Conservation (phyloP, 2,329 filamentous ascomycete genomes). For the Aspergillus melleus region DNA sequence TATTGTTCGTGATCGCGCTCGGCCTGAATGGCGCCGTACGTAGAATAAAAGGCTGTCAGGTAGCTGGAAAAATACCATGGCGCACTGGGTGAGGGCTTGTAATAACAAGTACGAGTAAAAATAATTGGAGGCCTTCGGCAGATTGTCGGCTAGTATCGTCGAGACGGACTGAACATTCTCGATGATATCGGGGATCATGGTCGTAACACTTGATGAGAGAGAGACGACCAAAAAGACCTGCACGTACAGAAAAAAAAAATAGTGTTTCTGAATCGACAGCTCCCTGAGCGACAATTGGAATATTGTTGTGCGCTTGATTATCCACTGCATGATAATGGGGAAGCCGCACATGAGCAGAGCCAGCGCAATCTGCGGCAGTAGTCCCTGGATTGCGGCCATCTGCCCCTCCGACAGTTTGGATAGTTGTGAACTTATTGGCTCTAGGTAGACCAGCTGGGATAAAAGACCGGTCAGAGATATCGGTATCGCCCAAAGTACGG, state of each 20-base stretch:
- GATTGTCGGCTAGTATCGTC: slow-evolving; percentile 22
- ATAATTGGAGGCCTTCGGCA: slow-evolving; percentile 27
- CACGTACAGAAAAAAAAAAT: slow-evolving; percentile 24
- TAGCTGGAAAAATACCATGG: slow-evolving; percentile 11
- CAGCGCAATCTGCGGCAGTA: slow-evolving; percentile 23
- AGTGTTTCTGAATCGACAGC: slow-evolving; percentile 25
- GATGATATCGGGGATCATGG: slow-evolving; percentile 23
- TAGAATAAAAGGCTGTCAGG: slow-evolving; percentile 4
- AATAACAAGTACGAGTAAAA: slow-evolving; percentile 27
- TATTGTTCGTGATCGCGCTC: background rate
- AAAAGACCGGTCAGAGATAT: slow-evolving; percentile 10
- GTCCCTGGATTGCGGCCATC: slow-evolving; percentile 22
- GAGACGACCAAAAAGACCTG: slow-evolving; percentile 26
- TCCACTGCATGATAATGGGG: slow-evolving; percentile 18
- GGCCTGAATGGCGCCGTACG: background rate
- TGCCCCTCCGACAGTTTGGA: background rate
- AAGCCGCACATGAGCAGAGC: slow-evolving; percentile 23
- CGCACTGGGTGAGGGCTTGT: slow-evolving; percentile 16
- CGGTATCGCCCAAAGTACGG: slow-evolving; percentile 10
- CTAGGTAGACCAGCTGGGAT: slow-evolving; percentile 11
- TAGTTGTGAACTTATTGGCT: background rate
- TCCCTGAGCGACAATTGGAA: slow-evolving; percentile 6
- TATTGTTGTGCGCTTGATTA: slow-evolving; percentile 7
- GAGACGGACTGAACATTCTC: slow-evolving; percentile 19
- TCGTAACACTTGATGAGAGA: slow-evolving; percentile 26